Conservation (phyloP, 108 stramenopile genomes). For the Conticribra weissflogii region DNA sequence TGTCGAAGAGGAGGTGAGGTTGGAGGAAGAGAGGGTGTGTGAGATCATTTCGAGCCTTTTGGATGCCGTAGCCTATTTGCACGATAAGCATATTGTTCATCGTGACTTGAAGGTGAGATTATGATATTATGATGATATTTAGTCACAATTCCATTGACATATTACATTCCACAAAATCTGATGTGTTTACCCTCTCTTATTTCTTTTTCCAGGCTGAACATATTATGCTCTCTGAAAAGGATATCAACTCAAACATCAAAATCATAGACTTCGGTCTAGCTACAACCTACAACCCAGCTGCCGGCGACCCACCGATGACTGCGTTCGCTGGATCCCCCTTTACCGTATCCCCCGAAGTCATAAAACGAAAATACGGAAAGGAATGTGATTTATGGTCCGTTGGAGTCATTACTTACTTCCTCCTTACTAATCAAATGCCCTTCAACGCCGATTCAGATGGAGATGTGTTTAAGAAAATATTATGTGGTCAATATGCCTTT, state of each 20-base stretch:
- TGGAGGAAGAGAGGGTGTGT: slow-evolving; percentile 15
- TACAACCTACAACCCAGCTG: slow-evolving; percentile 10
- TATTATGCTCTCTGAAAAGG: slow-evolving; percentile 71
- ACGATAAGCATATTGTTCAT: slow-evolving; percentile 92
- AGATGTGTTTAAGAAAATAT: slow-evolving; percentile 38
- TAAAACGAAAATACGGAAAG: slow-evolving; percentile 29
- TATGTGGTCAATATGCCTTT: slow-evolving; percentile 26
- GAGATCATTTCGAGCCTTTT: slow-evolving; percentile 59
- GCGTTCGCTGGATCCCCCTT: slow-evolving; percentile 41
- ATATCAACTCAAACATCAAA: slow-evolving; percentile 55
- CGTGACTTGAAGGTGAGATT: slow-evolving; percentile 95
- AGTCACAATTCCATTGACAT: background rate
- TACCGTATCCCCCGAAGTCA: slow-evolving; percentile 47
- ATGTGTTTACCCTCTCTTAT: background rate
- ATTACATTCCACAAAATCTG: background rate
- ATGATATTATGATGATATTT: background rate
- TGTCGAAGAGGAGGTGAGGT: slow-evolving; percentile 9
- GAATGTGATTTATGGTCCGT: slow-evolving; percentile 44
- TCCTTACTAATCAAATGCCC: slow-evolving; percentile 51
- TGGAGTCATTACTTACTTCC: slow-evolving; percentile 56
- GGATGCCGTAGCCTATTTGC: slow-evolving; percentile 87
- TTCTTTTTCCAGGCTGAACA: slow-evolving; percentile 75
- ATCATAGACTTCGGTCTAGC: slow-evolving; percentile 80
- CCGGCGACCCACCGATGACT: slow-evolving; percentile 15
- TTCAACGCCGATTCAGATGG: slow-evolving; percentile 37